These are phyloP conservation scores for Suillus subalutaceus DNA, from an alignment of 768 basidiomycete genomes.

Conservation along the genomic window DNA sequence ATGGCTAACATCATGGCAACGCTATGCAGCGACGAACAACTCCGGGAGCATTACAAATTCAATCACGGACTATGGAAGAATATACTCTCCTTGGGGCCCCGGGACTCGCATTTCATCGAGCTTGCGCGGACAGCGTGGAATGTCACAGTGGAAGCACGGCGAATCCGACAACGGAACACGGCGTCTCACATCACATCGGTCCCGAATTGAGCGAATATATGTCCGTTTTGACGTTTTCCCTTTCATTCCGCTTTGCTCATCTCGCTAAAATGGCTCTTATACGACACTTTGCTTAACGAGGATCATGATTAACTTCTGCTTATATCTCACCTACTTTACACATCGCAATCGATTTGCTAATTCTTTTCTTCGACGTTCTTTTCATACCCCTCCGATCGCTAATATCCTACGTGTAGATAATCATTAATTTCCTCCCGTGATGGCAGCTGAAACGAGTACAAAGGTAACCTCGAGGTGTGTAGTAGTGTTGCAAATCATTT, in stretches of 20 bases:
- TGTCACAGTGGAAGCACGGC: constrained; percentile 67
- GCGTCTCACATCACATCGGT: constrained; percentile 15
- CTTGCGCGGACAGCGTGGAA: constrained; percentile 69
- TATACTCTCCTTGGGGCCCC: constrained; percentile 54
- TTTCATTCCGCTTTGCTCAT: constrained; percentile 18
- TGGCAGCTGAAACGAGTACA: background rate
- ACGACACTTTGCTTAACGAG: constrained; percentile 32
- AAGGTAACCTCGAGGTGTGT: background rate
- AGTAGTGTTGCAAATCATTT: background rate
- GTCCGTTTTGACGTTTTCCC: constrained; percentile 17
- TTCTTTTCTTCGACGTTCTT: constrained; percentile 15
- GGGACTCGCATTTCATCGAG: constrained; percentile 46
- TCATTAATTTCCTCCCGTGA: constrained; percentile 2
- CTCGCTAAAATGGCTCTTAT: constrained; percentile 26
- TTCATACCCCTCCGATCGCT: constrained; percentile 10
- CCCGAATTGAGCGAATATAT: constrained; percentile 22
- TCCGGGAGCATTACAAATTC: constrained; percentile 34
- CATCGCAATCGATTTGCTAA: constrained; percentile 27
- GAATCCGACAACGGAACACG: constrained; percentile 27
- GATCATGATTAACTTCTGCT: constrained; percentile 27
- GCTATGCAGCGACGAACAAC: constrained; percentile 38
- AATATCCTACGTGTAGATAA: constrained; percentile 24
- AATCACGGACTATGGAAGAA: constrained; percentile 75
- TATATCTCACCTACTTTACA: constrained; percentile 15
- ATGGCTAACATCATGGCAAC: constrained; percentile 57